phyloP scores from a whole-genome alignment of 371 early-diverging fungal genomes.

The Rhizomucor miehei region DNA sequence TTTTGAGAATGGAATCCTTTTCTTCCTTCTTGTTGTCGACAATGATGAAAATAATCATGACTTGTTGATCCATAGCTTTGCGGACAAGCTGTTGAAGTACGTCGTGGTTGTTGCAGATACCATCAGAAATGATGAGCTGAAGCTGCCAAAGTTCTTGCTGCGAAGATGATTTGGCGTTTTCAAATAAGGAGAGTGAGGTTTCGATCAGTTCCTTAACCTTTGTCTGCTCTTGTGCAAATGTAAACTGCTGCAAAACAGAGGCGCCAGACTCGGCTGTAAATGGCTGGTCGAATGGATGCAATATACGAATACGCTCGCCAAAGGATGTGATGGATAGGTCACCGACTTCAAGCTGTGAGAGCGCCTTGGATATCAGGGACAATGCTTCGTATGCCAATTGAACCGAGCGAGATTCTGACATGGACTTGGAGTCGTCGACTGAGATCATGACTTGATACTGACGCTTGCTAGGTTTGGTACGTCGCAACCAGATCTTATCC shows the following conservation, averaged over 20 bases:
- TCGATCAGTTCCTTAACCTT: constrained; percentile 82
- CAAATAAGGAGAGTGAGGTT: constrained; percentile 71
- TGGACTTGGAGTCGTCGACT: constrained; percentile 98
- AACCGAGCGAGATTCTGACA: constrained; percentile 87
- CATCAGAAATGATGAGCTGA: constrained; percentile 95
- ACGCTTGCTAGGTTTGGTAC: constrained; percentile 96
- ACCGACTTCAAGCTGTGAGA: constrained; percentile 93
- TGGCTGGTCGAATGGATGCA: constrained; percentile 91
- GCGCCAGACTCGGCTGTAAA: constrained; percentile 91
- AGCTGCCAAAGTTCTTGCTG: constrained; percentile 90
- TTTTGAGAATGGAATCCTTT: constrained; percentile 83
- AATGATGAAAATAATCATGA: constrained; percentile 91
- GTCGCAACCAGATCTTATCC: constrained; percentile 99
- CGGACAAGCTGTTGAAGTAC: constrained; percentile 78
- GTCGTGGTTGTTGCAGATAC: constrained; percentile 93
- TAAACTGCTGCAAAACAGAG: constrained; percentile 79
- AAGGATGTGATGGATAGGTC: constrained; percentile 88
- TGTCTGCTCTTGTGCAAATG: constrained; percentile 90
- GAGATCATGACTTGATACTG: constrained; percentile 98
- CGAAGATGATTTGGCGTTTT: constrained; percentile 61
- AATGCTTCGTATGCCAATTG: constrained; percentile 93
- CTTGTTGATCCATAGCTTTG: constrained; percentile 77
- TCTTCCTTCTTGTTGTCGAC: constrained; percentile 87
- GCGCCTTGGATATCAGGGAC: constrained; percentile 87
- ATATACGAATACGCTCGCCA: constrained; percentile 81